Percentiles rank a stretch among this genome's conserved stretches.
Conservation (phyloP, 2,329 filamentous ascomycete species). For the Sphaerulina vaccinii region DNA sequence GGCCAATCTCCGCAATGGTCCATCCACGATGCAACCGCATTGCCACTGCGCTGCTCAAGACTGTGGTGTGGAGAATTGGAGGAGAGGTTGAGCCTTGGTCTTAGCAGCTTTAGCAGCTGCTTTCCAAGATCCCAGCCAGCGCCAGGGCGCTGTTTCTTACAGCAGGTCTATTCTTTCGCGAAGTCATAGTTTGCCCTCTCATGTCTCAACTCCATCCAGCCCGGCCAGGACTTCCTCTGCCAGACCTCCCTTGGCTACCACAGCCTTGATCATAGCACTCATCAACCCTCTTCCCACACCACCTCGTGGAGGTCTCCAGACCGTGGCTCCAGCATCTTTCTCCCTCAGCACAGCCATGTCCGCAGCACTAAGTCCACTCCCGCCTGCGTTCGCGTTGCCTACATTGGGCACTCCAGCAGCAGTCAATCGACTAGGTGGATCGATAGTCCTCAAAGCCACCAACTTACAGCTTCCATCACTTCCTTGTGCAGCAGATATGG, state of each 20-base stretch:
- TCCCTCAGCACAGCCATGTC: slow-evolving; percentile 51
- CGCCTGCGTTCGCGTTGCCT: slow-evolving; percentile 48
- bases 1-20: too few species aligned
- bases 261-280: slow-evolving; percentile 71
- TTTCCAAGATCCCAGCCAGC: too few species aligned
- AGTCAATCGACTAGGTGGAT: slow-evolving; percentile 51
- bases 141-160: too few species aligned
- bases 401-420: slow-evolving; percentile 49
- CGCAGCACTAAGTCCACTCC: slow-evolving; percentile 37
- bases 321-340: slow-evolving; percentile 51
- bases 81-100: too few species aligned
- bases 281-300: slow-evolving; percentile 76
- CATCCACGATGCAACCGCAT: too few species aligned
- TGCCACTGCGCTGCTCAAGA: too few species aligned
- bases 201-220: slow-evolving; percentile 67
- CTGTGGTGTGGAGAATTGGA: too few species aligned
- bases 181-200: slow-evolving; percentile 18
- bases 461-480: slow-evolving; percentile 31
- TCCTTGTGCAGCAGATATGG: slow-evolving; percentile 67
- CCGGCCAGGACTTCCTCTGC: slow-evolving; percentile 83
- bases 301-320: slow-evolving; percentile 83
- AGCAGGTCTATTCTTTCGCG: not conserved
- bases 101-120: too few species aligned
- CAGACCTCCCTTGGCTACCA: slow-evolving; percentile 74
- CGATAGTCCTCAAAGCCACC: slow-evolving; percentile 49